Conservation (phyloP, 345 rosid species). For the Hevea brasiliensis region DNA sequence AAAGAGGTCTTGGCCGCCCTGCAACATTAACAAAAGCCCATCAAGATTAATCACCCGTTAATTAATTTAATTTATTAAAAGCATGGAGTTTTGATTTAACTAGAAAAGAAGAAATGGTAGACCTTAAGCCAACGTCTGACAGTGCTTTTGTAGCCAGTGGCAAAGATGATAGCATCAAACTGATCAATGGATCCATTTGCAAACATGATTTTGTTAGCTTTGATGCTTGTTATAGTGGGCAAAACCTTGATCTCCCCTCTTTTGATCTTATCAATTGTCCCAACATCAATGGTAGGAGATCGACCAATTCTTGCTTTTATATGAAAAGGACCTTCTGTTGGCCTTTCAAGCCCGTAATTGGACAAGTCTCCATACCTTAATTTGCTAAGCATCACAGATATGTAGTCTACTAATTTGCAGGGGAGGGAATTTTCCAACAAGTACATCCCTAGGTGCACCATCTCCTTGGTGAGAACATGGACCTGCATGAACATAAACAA, state of each 20-base stretch:
- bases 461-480: slow-evolving; percentile 22
- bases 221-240: background rate
- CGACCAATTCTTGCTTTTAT: slow-evolving; percentile 11
- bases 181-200: background rate
- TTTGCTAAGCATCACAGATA: slow-evolving; percentile 8
- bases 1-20: slow-evolving; percentile 39
- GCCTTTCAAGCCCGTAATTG: slow-evolving; percentile 39
- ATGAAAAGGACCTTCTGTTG: slow-evolving; percentile 12
- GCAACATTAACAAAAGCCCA: background rate
- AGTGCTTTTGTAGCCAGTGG: slow-evolving; percentile 58
- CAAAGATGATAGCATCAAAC: slow-evolving; percentile 53
- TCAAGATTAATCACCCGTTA: too few species aligned
- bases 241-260: slow-evolving; percentile 38
- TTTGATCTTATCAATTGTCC: slow-evolving; percentile 29
- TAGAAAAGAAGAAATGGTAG: background rate
- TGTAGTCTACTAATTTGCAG: slow-evolving; percentile 14
- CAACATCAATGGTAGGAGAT: slow-evolving; percentile 28
- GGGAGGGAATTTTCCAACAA: slow-evolving; percentile 30
- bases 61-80: too few species aligned
- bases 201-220: slow-evolving; percentile 1
- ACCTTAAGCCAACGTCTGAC: slow-evolving; percentile 59
- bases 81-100: too few species aligned
- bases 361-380: slow-evolving; percentile 10
- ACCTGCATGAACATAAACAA: slow-evolving; percentile 17
- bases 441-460: slow-evolving; percentile 29